Base-by-base conservation (phyloP, 2,329 filamentous ascomycete genomes). In the Cadophora luteo-olivacea region DNA sequence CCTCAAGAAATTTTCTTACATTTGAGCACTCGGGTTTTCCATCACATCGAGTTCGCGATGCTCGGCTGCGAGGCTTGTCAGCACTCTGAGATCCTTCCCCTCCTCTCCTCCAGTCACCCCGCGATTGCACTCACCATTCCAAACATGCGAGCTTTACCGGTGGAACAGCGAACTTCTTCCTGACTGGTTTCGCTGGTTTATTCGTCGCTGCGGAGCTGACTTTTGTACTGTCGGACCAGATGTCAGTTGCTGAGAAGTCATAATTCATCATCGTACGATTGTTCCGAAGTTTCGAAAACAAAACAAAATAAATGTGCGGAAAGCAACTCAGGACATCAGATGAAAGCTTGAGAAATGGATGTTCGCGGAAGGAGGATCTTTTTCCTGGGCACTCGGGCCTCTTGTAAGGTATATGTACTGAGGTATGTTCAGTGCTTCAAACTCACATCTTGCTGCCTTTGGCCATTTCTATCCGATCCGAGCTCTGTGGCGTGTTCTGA, bases 91-190 rank as follows among this genome's bases (percentile, higher is more conserved):
- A 45, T 45, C 36, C 8, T 38, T 60, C 36, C 22, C 57, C 25
- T 12, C 41, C 33, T 29, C 29, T 29, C 29, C 29, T n/a, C n/a
- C n/a, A n/a, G n/a, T n/a, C n/a, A n/a, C n/a, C 29, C 5, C 29
- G 29, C 33, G 52, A 25, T 29, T 29, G 41, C 45, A 38, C 81
- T 68, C 80, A 85, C 83, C 83, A 85, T 64, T 83, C 80, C 67
- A 85, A 78, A 72, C 84, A 85, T 25, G 84, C 84, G 62, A 83
- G 79, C 74, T 85, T 85, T 33, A 85, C 83, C 1, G 84, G 84
- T 61, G 83, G 84, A 29, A 74, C 70, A 4, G 71, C 70, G 51
- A 76, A 75, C 62, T 76, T 76, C 73, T 73, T 76, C 61, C 74
- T 69, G 25, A 63, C 33, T 8, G 68, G 67, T 52, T 73, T 73